A percentile compares a stretch with the other conserved stretches of the same genome.
These are phyloP conservation scores for Camellia granthamiana DNA, from an alignment of 148 eudicot genomes.

Conservation along the genomic window DNA sequence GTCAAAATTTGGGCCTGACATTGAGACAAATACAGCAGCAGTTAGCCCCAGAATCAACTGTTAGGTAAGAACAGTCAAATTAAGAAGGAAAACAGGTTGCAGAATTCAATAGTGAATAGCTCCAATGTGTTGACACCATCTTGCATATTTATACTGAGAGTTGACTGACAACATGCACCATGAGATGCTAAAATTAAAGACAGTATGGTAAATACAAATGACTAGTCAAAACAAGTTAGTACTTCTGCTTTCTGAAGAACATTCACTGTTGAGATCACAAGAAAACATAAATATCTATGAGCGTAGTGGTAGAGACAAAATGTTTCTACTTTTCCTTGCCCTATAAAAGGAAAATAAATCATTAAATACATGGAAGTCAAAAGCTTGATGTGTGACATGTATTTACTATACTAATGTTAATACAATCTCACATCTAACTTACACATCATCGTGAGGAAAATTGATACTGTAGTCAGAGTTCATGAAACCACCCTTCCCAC, in stretches of 20 bases:
- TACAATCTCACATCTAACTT: not conserved
- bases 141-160: not conserved
- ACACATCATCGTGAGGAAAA: not conserved
- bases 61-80: not conserved
- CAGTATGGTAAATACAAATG: not conserved
- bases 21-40: not conserved
- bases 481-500: not conserved
- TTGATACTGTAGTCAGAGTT: not conserved
- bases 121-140: not conserved
- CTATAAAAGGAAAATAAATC: not conserved
- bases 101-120: not conserved
- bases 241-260: not conserved
- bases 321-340: not conserved
- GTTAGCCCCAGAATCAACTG: not conserved
- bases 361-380: not conserved
- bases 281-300: not conserved
- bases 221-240: not conserved
- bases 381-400: not conserved
- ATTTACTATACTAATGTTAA: not conserved
- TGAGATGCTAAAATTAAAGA: not conserved
- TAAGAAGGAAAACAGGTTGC: not conserved
- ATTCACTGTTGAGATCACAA: too few relatives aligned
- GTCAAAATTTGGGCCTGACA: slow-evolving; percentile 88
- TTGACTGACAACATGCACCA: not conserved
- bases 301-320: not conserved